Base-by-base conservation (phyloP, 345 rosid species). In the Rhizophora mangle region DNA sequence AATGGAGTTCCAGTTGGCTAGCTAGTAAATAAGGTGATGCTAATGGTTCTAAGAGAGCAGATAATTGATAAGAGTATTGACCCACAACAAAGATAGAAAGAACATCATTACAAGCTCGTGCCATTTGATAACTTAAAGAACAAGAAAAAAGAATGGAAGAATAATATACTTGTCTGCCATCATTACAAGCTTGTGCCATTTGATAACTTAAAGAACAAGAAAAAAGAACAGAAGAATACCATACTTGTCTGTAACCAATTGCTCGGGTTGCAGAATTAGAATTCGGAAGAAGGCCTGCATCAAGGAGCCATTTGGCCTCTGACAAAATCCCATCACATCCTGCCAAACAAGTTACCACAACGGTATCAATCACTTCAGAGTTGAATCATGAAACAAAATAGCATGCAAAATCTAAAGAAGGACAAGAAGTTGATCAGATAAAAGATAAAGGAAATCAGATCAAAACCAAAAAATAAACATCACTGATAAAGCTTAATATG, bases 301-400 rank as follows among this genome's bases (percentile, higher is more conserved):
- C 91, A 64, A 93, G 95, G 75, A 91, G 98, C 91, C 92, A 84
- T 78, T 71, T 85, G 52, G 98, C 98, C 83, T 93, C 95, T 0
- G 88, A 65, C 80, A 93, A 83, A 73, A 93, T 73, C 47, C 98
- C 93, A 64, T 81, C 80, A 4, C 67, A 52, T 74, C 87, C 94
- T 87, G 58, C 67, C 51, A 64, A 75, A 69, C 19, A 68, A 36
- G 72, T 39, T 31, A 70, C 53, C 22, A 49, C 13, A 53, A 30
- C 16, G 24, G 16, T 19, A 6, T 54, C 20, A 26, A 26, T 5
- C n/a, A 21, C 6, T 59, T 30, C 53, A 51, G 54, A 65, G 51
- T 22, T 57, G 39, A 67, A 70, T 18, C 3, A 62, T 54, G 47
- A 5, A n/a, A 19, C 20, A 0, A 64, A 62, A 39, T 29, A 37